Conservation (phyloP, 2,329 filamentous ascomycete genomes). For the Trichoderma sp. region DNA sequence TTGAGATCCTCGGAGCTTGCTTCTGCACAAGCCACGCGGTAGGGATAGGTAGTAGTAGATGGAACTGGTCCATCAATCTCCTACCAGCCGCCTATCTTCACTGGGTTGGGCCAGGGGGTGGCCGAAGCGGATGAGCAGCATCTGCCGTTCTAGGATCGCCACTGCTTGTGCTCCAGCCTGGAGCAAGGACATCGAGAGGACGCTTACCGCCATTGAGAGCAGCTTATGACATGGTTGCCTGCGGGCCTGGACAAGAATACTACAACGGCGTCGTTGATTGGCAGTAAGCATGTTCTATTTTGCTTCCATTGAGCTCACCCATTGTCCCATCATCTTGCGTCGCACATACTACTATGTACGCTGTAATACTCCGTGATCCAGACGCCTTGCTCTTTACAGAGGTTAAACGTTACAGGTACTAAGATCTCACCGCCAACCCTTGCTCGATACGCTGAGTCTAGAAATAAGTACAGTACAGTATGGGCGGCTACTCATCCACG, state of each 20-base stretch:
- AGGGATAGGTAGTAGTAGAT: neutral
- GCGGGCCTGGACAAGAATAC: neutral
- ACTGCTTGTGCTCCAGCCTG: constrained; percentile 23
- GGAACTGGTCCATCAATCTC: neutral
- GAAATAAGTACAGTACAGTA: neutral
- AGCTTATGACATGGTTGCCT: neutral
- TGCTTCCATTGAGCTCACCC: neutral
- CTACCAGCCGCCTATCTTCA: neutral
- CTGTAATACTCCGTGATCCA: neutral
- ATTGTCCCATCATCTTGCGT: neutral
- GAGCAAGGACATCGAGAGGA: neutral
- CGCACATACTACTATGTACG: neutral
- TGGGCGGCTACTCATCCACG: neutral
- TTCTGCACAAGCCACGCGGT: neutral
- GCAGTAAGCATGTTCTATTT: neutral
- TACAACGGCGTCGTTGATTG: neutral
- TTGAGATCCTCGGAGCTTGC: neutral
- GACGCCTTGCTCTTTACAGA: neutral
- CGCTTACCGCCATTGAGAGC: neutral
- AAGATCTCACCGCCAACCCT: neutral
- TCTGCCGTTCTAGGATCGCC: constrained; percentile 28
- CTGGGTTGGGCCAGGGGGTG: neutral
- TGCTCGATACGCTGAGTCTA: neutral
- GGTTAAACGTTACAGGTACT: neutral
- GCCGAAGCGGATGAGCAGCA: constrained; percentile 25